Evolutionary conservation across 352 stramenopile species (phyloP), one percentile per base, ranked within the genome.

Genomic region (Pilasporangium apinafurcum): DNA sequence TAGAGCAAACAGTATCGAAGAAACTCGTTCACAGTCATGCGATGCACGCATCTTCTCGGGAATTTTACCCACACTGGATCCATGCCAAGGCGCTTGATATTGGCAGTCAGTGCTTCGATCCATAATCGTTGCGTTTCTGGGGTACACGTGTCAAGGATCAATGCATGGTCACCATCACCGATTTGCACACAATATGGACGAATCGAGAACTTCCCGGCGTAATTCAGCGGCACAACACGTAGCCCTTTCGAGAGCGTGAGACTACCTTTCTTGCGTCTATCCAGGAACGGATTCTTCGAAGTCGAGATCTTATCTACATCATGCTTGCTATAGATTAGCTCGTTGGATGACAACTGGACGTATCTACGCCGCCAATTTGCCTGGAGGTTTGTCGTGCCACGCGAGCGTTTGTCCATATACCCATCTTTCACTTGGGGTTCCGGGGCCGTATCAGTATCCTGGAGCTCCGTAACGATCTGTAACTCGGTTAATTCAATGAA

Each of bases 301-400:
- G 62, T 48, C 13, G 68, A 53, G 5, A 65, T 25, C 35, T 68
- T 77, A 14, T 69, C 68, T 13, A 51, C 51, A 35, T 87, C 78
- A 53, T 90, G 70, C 52, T 86, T 86, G 45, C 50, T 68, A 57
- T 88, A 88, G 9, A 52, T 26, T 28, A 91, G 56, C 50, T 74
- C 52, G 27, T 44, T 65, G 12, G 57, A 68, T 10, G 53, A 52
- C 27, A 91, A 46, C 30, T 65, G 41, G 21, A 88, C 60, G 37
- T 68, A 83, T 17, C 75, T 59, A 64, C 81, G 85, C 41, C 70
- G 65, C 79, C 79, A 91, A 37, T 88, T 88, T 27, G 75, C 75
- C 29, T 85, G 71, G 13, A 88, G 51, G 17, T 69, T 75, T 35
- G 51, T 61, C 8, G 65, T 61, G 12, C 64, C 62, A 18, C 72